These are phyloP conservation scores for Calonectria pteridis DNA, from an alignment of 2,329 filamentous ascomycete genomes.

Conservation along the genomic window DNA sequence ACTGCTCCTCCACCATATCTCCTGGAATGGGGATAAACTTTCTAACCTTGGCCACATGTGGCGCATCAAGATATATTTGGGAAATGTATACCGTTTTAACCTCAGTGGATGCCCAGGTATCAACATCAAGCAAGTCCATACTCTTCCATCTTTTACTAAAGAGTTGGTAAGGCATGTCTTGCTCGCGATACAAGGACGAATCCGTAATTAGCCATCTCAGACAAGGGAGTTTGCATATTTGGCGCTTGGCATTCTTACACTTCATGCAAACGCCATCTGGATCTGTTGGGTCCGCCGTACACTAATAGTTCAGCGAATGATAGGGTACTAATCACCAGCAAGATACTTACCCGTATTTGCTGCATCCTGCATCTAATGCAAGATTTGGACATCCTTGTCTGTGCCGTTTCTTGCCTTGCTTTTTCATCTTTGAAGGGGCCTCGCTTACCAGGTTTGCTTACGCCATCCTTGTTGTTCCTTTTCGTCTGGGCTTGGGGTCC, in stretches of 20 bases:
- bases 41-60: neutral
- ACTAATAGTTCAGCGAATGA: neutral
- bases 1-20: slow-evolving; percentile 6
- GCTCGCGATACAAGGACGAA: slow-evolving; percentile 3
- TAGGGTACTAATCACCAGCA: neutral
- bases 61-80: slow-evolving; percentile 6
- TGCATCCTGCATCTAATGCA: neutral
- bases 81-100: slow-evolving; percentile 5
- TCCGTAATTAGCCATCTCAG: slow-evolving; percentile 2
- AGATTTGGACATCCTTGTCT: neutral
- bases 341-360: neutral
- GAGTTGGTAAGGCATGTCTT: slow-evolving; percentile 9
- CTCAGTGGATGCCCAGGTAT: slow-evolving; percentile 22
- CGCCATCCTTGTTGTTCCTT: neutral
- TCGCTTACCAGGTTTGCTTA: neutral
- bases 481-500: neutral
- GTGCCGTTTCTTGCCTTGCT: neutral
- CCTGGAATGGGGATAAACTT: slow-evolving; percentile 1
- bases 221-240: neutral
- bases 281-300: neutral
- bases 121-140: slow-evolving; percentile 30
- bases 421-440: neutral
- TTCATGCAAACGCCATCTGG: neutral
- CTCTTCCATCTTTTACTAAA: slow-evolving; percentile 22
- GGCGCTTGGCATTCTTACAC: neutral